A percentile compares a stretch with the other conserved stretches of the same genome.
Conservation (phyloP, 1,139 yeast species). For the Keqinozyma sinolaborantium region DNA sequence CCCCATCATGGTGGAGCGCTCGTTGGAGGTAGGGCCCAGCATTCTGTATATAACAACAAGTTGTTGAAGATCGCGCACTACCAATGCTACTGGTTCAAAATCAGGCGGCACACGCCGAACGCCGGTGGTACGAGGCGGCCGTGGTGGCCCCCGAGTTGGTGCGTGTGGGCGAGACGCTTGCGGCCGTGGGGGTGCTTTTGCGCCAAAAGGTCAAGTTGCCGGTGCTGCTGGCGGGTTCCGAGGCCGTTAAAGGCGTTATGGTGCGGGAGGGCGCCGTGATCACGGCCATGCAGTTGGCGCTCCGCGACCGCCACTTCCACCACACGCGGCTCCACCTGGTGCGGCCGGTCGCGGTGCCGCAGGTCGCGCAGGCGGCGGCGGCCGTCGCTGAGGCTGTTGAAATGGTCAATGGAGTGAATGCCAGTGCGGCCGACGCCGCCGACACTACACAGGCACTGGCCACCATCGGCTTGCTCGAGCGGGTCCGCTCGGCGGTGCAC, state of each 20-base stretch:
- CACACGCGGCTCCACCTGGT: constrained; percentile 23
- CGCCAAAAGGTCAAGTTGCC: constrained; percentile 28
- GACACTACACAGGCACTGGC: no score
- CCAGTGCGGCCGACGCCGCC: no score
- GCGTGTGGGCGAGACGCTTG: constrained; percentile 38
- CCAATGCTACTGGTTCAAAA: constrained; percentile 13
- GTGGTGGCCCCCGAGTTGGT: constrained; percentile 36
- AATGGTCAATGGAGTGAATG: no score
- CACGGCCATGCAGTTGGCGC: constrained; percentile 24
- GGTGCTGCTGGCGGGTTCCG: constrained; percentile 26
- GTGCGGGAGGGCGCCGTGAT: constrained; percentile 41
- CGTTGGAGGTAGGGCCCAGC: constrained; percentile 8
- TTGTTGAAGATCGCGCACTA: constrained; percentile 11
- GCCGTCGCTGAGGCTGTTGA: constrained; percentile 30
- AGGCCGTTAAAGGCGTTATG: constrained; percentile 37
- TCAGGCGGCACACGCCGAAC: constrained; percentile 26
- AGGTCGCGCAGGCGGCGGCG: constrained; percentile 28
- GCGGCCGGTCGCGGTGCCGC: constrained; percentile 30
- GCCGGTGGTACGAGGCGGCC: constrained; percentile 36
- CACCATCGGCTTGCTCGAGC: constrained; percentile 21
- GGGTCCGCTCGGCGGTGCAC: constrained; percentile 25
- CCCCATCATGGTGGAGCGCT: constrained; percentile 8
- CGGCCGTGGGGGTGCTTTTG: constrained; percentile 4
- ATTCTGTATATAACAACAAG: constrained; percentile 3
- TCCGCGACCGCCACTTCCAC: constrained; percentile 31